phyloP scores from a whole-genome alignment of 371 early-diverging fungal genomes.

The Mortierella sp. region DNA sequence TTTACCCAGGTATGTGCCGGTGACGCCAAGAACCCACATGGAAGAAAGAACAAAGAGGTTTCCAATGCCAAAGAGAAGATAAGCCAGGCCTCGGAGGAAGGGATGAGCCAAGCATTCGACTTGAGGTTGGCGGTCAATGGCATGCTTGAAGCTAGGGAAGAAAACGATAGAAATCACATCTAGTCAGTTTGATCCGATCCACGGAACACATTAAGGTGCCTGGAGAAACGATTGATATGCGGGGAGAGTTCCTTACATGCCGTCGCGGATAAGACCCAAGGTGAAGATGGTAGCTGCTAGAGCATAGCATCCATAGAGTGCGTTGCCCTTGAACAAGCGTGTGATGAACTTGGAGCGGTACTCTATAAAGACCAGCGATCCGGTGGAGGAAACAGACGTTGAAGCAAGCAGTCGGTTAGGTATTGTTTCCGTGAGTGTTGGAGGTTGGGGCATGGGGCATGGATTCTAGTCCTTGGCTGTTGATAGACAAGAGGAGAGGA shows the following conservation, averaged over 20 bases:
- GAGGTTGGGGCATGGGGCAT: no score
- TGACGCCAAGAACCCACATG: conserved; percentile 88
- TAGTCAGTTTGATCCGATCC: no score
- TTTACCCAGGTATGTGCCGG: conserved; percentile 90
- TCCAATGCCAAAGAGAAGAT: conserved; percentile 70
- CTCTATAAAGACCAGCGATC: conserved; percentile 60
- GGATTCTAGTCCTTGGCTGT: no score
- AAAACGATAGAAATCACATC: background rate
- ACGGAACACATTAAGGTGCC: no score
- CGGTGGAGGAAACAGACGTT: background rate
- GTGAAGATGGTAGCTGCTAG: conserved; percentile 84
- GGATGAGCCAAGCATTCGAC: conserved; percentile 60
- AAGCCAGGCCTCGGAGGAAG: conserved; percentile 61
- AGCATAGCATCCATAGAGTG: conserved; percentile 80
- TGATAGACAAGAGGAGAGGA: no score
- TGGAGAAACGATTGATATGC: no score
- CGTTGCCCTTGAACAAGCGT: conserved; percentile 74
- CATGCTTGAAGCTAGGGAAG: conserved; percentile 66
- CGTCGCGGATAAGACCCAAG: conserved; percentile 86
- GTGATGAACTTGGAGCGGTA: conserved; percentile 79
- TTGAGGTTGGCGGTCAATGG: conserved; percentile 76
- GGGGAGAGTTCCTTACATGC: conserved; percentile 70
- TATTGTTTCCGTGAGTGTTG: no score
- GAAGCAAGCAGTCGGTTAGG: no score
- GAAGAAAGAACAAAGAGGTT: conserved; percentile 85